Conservation (phyloP, 1,284 basidiomycete species). For the Leccinum subfulvum region DNA sequence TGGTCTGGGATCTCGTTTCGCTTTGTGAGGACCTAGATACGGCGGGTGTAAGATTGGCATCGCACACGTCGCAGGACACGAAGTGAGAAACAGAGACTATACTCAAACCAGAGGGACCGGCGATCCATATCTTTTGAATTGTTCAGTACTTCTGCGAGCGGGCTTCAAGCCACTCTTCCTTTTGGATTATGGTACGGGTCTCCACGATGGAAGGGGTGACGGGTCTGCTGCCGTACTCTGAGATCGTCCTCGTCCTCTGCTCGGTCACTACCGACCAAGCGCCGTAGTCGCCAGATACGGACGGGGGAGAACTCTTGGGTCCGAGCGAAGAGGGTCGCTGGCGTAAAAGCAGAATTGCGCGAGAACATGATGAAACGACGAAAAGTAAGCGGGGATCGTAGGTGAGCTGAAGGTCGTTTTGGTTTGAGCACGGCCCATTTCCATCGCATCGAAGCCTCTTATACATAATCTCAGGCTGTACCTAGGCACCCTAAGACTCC, state of each 20-base stretch:
- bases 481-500: background rate
- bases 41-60: background rate
- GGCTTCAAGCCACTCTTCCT: conserved; percentile 29
- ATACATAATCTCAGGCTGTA: background rate
- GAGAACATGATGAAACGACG: conserved; percentile 2
- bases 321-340: conserved; percentile 11
- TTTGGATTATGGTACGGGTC: conserved; percentile 19
- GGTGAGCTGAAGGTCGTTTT: background rate
- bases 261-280: conserved; percentile 9
- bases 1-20: conserved; percentile 31
- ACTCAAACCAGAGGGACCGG: conserved; percentile 34
- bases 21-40: conserved; percentile 29
- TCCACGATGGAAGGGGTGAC: conserved; percentile 19
- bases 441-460: background rate
- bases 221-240: conserved; percentile 22
- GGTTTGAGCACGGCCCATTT: background rate
- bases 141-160: conserved; percentile 30
- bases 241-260: conserved; percentile 21
- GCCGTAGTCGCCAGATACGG: conserved; percentile 10
- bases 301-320: conserved; percentile 13
- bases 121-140: conserved; percentile 32
- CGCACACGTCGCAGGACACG: background rate
- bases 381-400: background rate
- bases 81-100: background rate
- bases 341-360: conserved; percentile 5